Evolutionary conservation across 2,329 filamentous ascomycete genomes (phyloP).

Genomic region (Epichloe coenophiala): DNA sequence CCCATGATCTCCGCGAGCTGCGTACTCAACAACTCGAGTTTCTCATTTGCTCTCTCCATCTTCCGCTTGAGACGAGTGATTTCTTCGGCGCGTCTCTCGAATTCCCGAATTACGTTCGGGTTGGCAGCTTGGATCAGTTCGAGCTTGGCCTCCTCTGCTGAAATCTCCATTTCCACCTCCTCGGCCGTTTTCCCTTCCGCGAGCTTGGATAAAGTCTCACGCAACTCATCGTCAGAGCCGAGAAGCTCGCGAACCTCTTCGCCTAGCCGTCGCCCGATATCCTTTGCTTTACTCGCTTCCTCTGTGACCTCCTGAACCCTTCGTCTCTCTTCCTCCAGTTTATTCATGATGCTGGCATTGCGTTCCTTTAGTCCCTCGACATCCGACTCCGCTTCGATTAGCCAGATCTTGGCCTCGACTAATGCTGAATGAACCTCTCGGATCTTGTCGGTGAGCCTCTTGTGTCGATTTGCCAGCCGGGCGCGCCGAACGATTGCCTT

Average conservation of each 20-base stretch:
- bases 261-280: conserved; percentile 18
- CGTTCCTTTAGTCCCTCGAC: conserved; percentile 51
- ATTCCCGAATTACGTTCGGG: conserved; percentile 62
- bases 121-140: conserved; percentile 71
- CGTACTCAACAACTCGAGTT: conserved; percentile 39
- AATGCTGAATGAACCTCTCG: conserved; percentile 48
- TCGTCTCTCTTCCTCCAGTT: conserved; percentile 32
- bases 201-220: conserved; percentile 29
- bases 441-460: conserved; percentile 49
- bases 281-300: conserved; percentile 22
- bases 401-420: conserved; percentile 54
- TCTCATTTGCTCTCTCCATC: conserved; percentile 39
- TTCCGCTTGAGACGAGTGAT: conserved; percentile 51
- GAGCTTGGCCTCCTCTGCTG: conserved; percentile 59
- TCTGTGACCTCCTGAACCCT: conserved; percentile 23
- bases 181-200: conserved; percentile 40
- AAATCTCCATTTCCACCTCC: conserved; percentile 59
- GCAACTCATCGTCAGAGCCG: conserved; percentile 23
- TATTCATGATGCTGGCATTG: conserved; percentile 44
- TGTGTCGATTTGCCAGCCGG: conserved; percentile 35
- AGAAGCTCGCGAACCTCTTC: conserved; percentile 27
- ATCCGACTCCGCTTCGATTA: conserved; percentile 77
- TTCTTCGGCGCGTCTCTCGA: conserved; percentile 54
- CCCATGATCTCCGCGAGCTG: conserved; percentile 53
- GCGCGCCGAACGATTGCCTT: conserved; percentile 41